Evolutionary conservation across 768 basidiomycete species (phyloP).

Genomic region (Lactarius sanguifluus): DNA sequence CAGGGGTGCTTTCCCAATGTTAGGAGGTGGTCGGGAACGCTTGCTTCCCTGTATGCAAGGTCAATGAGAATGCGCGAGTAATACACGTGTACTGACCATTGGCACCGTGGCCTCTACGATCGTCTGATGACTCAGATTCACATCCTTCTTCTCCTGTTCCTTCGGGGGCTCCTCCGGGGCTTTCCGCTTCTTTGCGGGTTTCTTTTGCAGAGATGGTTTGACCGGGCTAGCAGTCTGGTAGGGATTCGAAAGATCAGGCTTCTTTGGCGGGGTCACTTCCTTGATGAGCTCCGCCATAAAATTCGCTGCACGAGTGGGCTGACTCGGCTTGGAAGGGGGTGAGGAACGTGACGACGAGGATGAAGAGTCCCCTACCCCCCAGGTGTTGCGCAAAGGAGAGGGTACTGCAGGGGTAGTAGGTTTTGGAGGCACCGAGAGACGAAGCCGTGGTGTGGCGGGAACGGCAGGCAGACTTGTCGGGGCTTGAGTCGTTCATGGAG

Average conservation of each 20-base stretch:
- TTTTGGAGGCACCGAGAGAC: conserved; percentile 39
- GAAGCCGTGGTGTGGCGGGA: conserved; percentile 31
- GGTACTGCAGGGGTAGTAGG: conserved; percentile 64
- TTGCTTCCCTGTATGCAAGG: conserved; percentile 60
- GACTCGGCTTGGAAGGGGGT: conserved; percentile 35
- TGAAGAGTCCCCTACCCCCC: conserved; percentile 48
- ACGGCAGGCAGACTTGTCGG: conserved; percentile 21
- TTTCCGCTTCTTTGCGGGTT: conserved; percentile 33
- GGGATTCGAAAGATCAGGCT: conserved; percentile 70
- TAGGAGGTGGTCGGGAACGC: conserved; percentile 68
- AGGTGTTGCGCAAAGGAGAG: conserved; percentile 74
- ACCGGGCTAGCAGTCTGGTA: conserved; percentile 75
- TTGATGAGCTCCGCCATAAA: conserved; percentile 71
- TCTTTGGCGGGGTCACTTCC: conserved; percentile 62
- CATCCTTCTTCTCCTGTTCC: conserved; percentile 32
- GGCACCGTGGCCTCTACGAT: conserved; percentile 79
- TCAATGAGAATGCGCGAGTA: conserved; percentile 12
- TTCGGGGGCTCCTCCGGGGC: conserved; percentile 32
- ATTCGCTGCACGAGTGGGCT: conserved; percentile 64
- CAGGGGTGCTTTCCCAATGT: conserved; percentile 43
- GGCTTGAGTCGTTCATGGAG: conserved; percentile 26
- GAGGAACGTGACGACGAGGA: conserved; percentile 35
- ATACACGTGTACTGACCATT: conserved; percentile 39
- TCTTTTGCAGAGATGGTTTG: conserved; percentile 38
- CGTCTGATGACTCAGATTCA: conserved; percentile 52